A percentile compares a stretch with the other conserved stretches of the same genome.
Evolutionary conservation across 441 rosid species (phyloP).

Genomic region (Cnidoscolus chayamansa): DNA sequence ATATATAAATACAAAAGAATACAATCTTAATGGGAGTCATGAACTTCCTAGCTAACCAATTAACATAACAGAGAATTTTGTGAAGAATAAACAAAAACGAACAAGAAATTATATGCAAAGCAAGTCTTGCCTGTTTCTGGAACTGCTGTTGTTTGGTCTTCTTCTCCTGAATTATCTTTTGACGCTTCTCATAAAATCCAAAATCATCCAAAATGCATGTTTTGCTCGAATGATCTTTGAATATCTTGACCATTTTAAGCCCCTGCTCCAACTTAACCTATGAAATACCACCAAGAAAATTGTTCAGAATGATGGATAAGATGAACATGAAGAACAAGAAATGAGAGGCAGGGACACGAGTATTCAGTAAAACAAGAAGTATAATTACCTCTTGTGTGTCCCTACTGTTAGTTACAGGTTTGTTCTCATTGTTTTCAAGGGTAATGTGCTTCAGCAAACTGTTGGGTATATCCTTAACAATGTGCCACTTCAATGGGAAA

Average conservation of each 20-base stretch:
- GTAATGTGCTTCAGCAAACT: slow-evolving; percentile 76
- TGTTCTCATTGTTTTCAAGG: slow-evolving; percentile 89
- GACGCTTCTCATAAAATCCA: slow-evolving; percentile 71
- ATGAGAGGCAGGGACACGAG: background rate
- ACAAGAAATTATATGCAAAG: background rate
- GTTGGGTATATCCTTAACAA: slow-evolving; percentile 88
- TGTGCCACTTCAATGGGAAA: slow-evolving; percentile 86
- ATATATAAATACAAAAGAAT: background rate
- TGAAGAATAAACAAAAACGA: too few species aligned
- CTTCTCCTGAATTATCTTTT: slow-evolving; percentile 74
- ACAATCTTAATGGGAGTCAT: background rate
- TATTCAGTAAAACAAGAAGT: background rate
- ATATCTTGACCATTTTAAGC: slow-evolving; percentile 64
- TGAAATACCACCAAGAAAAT: slow-evolving; percentile 3
- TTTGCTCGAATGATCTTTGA: slow-evolving; percentile 66
- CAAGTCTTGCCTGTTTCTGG: slow-evolving; percentile 57
- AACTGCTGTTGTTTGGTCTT: slow-evolving; percentile 66
- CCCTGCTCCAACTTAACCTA: slow-evolving; percentile 76
- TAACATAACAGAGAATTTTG: too few species aligned
- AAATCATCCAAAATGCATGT: slow-evolving; percentile 87
- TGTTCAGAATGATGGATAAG: background rate
- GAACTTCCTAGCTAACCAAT: background rate
- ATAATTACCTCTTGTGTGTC: slow-evolving; percentile 83
- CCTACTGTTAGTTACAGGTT: slow-evolving; percentile 91
- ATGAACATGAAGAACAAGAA: background rate